Percentiles rank a stretch among this genome's conserved stretches.
Evolutionary conservation across 495 filamentous ascomycete genomes (phyloP).

Genomic region (Aspergillus funiculosus): DNA sequence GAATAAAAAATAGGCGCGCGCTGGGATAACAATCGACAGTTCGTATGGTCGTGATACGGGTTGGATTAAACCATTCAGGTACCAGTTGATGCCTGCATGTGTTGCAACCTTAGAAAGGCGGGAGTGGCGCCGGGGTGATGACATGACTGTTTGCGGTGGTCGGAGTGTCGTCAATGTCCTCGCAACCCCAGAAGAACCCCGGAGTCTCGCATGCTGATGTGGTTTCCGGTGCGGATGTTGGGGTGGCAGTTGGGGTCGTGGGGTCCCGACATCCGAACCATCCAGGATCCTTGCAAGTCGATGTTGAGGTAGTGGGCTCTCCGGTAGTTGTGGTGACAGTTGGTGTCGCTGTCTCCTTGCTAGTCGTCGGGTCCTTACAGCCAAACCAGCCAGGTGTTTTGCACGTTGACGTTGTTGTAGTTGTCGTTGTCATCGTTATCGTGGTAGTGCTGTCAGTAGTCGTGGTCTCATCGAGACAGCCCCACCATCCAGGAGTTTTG

Average conservation of each 20-base stretch:
- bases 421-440: slow-evolving; percentile 51
- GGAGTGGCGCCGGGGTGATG: slow-evolving; percentile 20
- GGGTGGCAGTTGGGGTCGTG: slow-evolving; percentile 42
- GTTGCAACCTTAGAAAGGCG: background rate
- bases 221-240: slow-evolving; percentile 29
- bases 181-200: slow-evolving; percentile 53
- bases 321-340: slow-evolving; percentile 23
- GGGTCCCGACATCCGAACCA: slow-evolving; percentile 66
- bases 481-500: slow-evolving; percentile 74
- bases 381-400: slow-evolving; percentile 70
- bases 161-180: slow-evolving; percentile 43
- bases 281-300: slow-evolving; percentile 57
- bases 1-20: slow-evolving; percentile 6
- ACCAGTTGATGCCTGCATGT: background rate
- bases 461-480: slow-evolving; percentile 54
- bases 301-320: slow-evolving; percentile 22
- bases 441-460: slow-evolving; percentile 53
- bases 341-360: slow-evolving; percentile 21
- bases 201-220: slow-evolving; percentile 45
- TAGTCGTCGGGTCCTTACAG: slow-evolving; percentile 43
- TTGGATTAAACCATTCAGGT: too few relatives aligned
- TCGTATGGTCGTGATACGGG: slow-evolving; percentile 6
- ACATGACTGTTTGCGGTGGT: slow-evolving; percentile 32
- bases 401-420: slow-evolving; percentile 66
- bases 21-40: background rate